Conservation (phyloP, 2,329 filamentous ascomycete genomes). For the Nothophoma quercina region DNA sequence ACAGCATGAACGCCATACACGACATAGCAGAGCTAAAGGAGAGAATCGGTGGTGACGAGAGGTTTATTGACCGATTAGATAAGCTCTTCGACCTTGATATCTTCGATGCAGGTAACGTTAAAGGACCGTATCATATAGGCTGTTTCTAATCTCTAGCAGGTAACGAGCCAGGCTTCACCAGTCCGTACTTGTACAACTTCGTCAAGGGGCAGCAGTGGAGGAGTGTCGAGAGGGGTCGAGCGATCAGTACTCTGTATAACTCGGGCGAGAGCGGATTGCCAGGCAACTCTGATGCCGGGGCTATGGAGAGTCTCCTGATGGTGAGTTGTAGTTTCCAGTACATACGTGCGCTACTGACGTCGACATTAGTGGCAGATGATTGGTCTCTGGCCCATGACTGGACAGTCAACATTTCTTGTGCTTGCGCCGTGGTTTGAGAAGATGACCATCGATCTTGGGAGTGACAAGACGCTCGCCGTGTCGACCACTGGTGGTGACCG, state of each 20-base stretch:
- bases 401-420: slow-evolving; percentile 72
- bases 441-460: slow-evolving; percentile 66
- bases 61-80: slow-evolving; percentile 66
- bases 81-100: slow-evolving; percentile 65
- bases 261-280: slow-evolving; percentile 66
- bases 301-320: slow-evolving; percentile 73
- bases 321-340: slow-evolving; percentile 20
- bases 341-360: slow-evolving; percentile 7
- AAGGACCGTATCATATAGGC: too few relatives aligned
- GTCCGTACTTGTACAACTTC: slow-evolving; percentile 75
- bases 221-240: slow-evolving; percentile 65
- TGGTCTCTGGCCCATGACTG: slow-evolving; percentile 59
- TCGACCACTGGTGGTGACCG: slow-evolving; percentile 60
- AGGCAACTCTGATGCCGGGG: slow-evolving; percentile 74
- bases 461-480: slow-evolving; percentile 62
- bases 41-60: slow-evolving; percentile 62
- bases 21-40: slow-evolving; percentile 65
- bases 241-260: slow-evolving; percentile 65
- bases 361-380: slow-evolving; percentile 42
- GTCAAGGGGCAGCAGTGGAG: slow-evolving; percentile 66
- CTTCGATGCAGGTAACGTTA: slow-evolving; percentile 73
- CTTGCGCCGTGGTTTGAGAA: slow-evolving; percentile 55
- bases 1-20: slow-evolving; percentile 74
- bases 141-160: too few relatives aligned
- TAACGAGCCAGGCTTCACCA: slow-evolving; percentile 72